These are phyloP conservation scores for Penicillium nucicola DNA, from an alignment of 495 filamentous ascomycete species.

Conservation along the genomic window DNA sequence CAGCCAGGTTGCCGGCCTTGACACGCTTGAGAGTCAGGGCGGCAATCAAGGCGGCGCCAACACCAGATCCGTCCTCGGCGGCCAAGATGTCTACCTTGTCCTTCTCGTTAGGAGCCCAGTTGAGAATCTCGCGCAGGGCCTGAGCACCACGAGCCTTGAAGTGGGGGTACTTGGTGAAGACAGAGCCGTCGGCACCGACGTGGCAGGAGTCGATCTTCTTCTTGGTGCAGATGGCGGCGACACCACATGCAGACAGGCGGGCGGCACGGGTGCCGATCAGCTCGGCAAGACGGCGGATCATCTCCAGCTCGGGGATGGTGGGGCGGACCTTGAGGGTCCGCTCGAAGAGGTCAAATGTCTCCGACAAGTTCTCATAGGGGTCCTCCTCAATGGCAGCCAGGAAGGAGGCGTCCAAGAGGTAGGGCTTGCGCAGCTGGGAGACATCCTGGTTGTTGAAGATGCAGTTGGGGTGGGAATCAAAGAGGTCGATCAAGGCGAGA, in stretches of 20 bases:
- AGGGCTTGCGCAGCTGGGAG: slow-evolving; percentile 71
- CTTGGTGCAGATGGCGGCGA: slow-evolving; percentile 94
- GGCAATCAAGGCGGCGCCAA: slow-evolving; percentile 93
- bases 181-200: slow-evolving; percentile 91
- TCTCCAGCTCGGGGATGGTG: slow-evolving; percentile 73
- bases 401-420: slow-evolving; percentile 88
- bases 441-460: slow-evolving; percentile 86
- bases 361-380: slow-evolving; percentile 87
- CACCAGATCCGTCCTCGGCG: slow-evolving; percentile 92
- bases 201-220: slow-evolving; percentile 85
- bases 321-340: slow-evolving; percentile 65
- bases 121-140: slow-evolving; percentile 89
- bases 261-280: slow-evolving; percentile 93
- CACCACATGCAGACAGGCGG: slow-evolving; percentile 87
- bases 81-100: slow-evolving; percentile 84
- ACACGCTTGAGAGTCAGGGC: slow-evolving; percentile 87
- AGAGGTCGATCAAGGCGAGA: slow-evolving; percentile 78
- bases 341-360: slow-evolving; percentile 78
- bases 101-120: slow-evolving; percentile 75
- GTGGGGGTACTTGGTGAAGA: slow-evolving; percentile 98
- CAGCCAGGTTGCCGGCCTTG: slow-evolving; percentile 71
- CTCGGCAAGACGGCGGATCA: slow-evolving; percentile 83
- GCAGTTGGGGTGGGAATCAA: slow-evolving; percentile 69
- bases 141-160: slow-evolving; percentile 89
- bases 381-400: slow-evolving; percentile 95